Percentiles rank a stretch among this genome's conserved stretches.
Evolutionary conservation across 2,329 filamentous ascomycete species (phyloP).

Genomic region (Alternaria arbusti): DNA sequence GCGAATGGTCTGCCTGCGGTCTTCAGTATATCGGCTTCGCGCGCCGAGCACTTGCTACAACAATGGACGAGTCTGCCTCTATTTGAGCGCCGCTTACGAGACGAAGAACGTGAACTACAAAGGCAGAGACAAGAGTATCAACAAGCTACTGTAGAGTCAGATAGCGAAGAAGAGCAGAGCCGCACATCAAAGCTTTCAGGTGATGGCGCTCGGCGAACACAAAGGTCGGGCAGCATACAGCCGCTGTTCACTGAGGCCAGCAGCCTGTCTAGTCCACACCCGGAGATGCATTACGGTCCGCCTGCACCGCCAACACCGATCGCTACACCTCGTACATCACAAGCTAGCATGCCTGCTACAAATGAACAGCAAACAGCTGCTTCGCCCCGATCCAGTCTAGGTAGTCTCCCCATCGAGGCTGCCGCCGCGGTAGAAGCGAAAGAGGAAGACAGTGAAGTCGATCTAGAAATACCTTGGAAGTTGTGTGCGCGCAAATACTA

Average conservation of each 20-base stretch:
- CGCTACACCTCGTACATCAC: conserved; percentile 33
- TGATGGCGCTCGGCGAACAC: conserved; percentile 15
- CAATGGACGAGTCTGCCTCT: conserved; percentile 43
- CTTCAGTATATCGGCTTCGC: conserved; percentile 29
- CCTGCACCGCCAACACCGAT: conserved; percentile 34
- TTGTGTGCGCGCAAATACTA: conserved; percentile 40
- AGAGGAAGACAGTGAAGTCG: conserved; percentile 37
- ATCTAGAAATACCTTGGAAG: conserved; percentile 47
- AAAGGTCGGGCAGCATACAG: conserved; percentile 29
- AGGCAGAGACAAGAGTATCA: conserved; percentile 34
- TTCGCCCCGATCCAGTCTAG: conserved; percentile 36
- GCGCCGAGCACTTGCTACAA: conserved; percentile 36
- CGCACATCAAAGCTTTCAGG: conserved; percentile 16
- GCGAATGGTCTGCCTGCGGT: conserved; percentile 31
- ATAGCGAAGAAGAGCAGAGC: conserved; percentile 39
- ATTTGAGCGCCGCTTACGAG: conserved; percentile 36
- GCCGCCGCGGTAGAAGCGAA: conserved; percentile 41
- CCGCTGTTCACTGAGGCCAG: conserved; percentile 38
- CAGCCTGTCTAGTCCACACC: conserved; percentile 28
- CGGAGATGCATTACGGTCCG: conserved; percentile 23
- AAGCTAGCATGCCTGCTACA: conserved; percentile 17
- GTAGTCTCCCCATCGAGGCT: conserved; percentile 37
- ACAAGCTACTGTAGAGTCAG: conserved; percentile 45
- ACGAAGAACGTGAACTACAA: conserved; percentile 29
- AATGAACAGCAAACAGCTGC: conserved; percentile 17